Conservation (phyloP, 768 basidiomycete genomes). For the Kwoniella bestiolae region DNA sequence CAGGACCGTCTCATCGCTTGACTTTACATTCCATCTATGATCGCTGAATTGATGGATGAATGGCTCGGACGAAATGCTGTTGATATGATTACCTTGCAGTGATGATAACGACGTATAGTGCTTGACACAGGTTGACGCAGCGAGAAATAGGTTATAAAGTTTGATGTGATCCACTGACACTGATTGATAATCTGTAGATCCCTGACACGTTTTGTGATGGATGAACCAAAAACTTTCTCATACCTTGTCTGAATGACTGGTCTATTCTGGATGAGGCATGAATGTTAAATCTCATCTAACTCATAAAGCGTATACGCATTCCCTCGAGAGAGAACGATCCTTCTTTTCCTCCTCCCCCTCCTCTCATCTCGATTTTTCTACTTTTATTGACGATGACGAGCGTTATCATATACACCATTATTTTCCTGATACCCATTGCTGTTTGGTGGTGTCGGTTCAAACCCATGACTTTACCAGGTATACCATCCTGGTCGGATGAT, state of each 20-base stretch:
- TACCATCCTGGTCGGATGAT: conserved; percentile 12
- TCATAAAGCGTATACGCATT: too few relatives aligned
- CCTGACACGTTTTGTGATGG: not conserved
- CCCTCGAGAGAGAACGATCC: not conserved
- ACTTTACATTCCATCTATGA: too few relatives aligned
- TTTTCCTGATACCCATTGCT: not conserved
- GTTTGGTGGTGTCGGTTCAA: not conserved
- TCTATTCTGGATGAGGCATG: too few relatives aligned
- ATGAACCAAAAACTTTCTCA: not conserved
- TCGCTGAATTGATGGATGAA: too few relatives aligned
- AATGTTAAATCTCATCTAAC: too few relatives aligned
- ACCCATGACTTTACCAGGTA: conserved; percentile 11
- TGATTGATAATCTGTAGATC: not conserved
- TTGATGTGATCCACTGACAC: not conserved
- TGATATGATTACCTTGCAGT: too few relatives aligned
- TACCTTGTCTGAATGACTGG: too few relatives aligned
- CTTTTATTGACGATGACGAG: not conserved
- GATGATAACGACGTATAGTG: too few relatives aligned
- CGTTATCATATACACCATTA: not conserved
- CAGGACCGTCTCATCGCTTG: too few relatives aligned
- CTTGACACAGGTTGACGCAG: too few relatives aligned
- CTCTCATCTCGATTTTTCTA: not conserved
- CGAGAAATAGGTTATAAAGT: too few relatives aligned
- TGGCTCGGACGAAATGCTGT: too few relatives aligned
- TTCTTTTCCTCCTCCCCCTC: not conserved